Conservation (phyloP, 208 protist genomes). For the Leishmania aethiopica region DNA sequence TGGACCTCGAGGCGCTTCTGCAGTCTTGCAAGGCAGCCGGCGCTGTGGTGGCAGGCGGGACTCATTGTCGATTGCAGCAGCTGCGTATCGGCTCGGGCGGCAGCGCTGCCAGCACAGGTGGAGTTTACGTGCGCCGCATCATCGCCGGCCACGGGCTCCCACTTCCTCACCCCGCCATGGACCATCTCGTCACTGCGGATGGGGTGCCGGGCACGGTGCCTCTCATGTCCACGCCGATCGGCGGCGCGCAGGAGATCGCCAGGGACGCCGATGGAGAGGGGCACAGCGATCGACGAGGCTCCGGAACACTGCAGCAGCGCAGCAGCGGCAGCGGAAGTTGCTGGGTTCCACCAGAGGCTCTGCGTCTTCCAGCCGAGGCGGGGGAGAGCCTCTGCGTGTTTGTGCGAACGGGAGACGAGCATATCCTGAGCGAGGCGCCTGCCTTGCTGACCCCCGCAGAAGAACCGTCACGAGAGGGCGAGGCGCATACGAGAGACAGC, state of each 20-base stretch:
- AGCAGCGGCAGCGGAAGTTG: neutral
- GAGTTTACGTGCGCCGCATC: constrained; percentile 65
- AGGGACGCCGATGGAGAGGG: neutral
- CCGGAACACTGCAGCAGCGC: neutral
- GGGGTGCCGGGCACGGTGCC: constrained; percentile 3
- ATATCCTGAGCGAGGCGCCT: constrained; percentile 7
- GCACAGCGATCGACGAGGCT: neutral
- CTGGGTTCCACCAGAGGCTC: constrained; percentile 38
- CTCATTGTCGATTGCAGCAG: constrained; percentile 24
- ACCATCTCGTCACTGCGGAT: constrained; percentile 13
- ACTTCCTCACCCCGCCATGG: constrained; percentile 12
- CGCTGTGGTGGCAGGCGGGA: neutral
- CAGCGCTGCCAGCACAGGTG: constrained; percentile 11
- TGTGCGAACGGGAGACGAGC: constrained; percentile 33
- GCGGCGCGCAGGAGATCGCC: neutral
- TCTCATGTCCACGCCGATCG: too few species aligned
- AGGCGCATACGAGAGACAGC: neutral
- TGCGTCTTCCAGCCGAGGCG: constrained; percentile 35
- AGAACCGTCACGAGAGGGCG: neutral
- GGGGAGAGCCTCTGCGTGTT: constrained; percentile 23
- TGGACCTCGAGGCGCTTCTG: constrained; percentile 54
- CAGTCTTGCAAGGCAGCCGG: constrained; percentile 19
- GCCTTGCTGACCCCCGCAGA: neutral
- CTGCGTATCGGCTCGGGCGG: constrained; percentile 30
- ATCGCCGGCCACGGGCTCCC: constrained; percentile 55